Percentiles rank a stretch among this genome's conserved stretches.
Conservation (phyloP, 495 filamentous ascomycete species). For the Bacidia gigantensis region DNA sequence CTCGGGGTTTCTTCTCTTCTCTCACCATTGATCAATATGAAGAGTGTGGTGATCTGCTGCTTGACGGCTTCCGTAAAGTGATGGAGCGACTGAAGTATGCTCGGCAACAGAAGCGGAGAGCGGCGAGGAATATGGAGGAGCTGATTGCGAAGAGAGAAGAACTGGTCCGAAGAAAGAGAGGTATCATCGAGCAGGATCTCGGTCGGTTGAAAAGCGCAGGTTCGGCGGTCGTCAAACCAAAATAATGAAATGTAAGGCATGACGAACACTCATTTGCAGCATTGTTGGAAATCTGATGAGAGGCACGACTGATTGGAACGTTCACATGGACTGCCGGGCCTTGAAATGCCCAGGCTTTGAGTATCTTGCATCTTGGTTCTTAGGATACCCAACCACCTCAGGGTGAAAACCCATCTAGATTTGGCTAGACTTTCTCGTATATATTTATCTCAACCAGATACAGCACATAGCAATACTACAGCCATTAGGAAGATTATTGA, state of each 20-base stretch:
- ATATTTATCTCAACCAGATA: background rate
- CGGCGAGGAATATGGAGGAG: slow-evolving; percentile 52
- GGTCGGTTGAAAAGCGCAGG: slow-evolving; percentile 12
- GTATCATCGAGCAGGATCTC: slow-evolving; percentile 14
- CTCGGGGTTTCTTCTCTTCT: slow-evolving; percentile 40
- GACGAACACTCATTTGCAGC: background rate
- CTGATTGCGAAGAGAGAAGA: slow-evolving; percentile 4
- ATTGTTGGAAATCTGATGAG: background rate
- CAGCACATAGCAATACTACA: too few species aligned
- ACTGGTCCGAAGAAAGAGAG: slow-evolving; percentile 14
- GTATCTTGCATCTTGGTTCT: background rate
- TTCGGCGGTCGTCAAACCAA: slow-evolving; percentile 15
- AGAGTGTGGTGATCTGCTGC: slow-evolving; percentile 62
- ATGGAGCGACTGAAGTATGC: slow-evolving; percentile 48
- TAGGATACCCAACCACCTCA: background rate
- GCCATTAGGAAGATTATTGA: background rate
- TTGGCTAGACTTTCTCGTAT: background rate
- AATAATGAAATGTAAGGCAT: slow-evolving; percentile 4
- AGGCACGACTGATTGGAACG: background rate
- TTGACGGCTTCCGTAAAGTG: slow-evolving; percentile 50
- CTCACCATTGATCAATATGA: slow-evolving; percentile 66
- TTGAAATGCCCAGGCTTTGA: background rate
- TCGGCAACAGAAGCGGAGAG: slow-evolving; percentile 49
- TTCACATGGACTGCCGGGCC: background rate
- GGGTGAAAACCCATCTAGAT: background rate